Evolutionary conservation across 176 grass and related monocot species (phyloP), one percentile per base, ranked within the genome.

Genomic region (Cenchrus purpureus): DNA sequence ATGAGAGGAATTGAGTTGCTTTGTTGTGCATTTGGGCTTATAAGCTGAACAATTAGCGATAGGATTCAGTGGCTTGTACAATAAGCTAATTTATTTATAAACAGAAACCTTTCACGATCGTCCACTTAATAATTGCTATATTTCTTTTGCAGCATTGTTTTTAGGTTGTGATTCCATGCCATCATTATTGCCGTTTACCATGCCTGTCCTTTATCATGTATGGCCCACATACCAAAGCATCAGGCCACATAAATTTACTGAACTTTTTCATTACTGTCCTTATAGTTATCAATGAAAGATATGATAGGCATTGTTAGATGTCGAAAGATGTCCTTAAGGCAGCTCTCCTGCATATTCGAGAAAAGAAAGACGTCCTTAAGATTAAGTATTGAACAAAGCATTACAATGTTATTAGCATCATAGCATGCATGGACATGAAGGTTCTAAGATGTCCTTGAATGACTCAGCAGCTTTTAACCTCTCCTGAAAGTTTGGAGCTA

Each of bases 401-500:
- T 17, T 71, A 25, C 3, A 65, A 60, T 71, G n/a, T 50, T 10
- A 66, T 29, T 51, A 79, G 48, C 8, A 4, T 53, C 17, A 9
- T 66, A 55, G 65, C 0, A 31, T 82, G 67, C 80, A 82, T 46
- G 45, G 45, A 46, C 45, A 7, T 17, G 40, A 60, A 82, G 4
- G 14, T 12, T 82, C 31, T 10, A 31, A 73, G 11, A 62, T 73
- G 57, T 83, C 44, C 22, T 50, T 34, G 11, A 29, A 59, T 59
- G 40, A 60, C 14, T 75, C 69, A 58, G 32, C 28, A 49, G 25
- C 6, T 76, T 52, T 20, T 31, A 63, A 62, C 13, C 42, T 82
- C 71, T 82, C 59, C 4, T 16, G 22, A 70, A 77, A 69, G 58
- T 77, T 43, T 63, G 45, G 11, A 83, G 45, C n/a, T 65, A 49